phyloP scores from a whole-genome alignment of 139 green algal species.

The Diplosphaera chodatii region DNA sequence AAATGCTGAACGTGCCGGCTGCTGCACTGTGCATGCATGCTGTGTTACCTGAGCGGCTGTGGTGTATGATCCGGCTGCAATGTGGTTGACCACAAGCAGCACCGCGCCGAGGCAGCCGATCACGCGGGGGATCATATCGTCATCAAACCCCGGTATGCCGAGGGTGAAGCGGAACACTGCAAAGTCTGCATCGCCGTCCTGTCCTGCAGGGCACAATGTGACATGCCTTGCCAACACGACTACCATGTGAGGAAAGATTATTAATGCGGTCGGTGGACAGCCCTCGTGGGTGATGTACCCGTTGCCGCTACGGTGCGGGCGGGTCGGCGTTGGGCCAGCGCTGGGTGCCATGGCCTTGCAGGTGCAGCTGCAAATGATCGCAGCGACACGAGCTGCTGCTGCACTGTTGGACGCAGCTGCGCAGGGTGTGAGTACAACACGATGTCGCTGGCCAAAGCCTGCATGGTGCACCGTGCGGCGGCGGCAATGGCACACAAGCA shows the following conservation, averaged over 20 bases:
- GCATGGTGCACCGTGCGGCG: too few relatives aligned
- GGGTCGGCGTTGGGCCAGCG: too few relatives aligned
- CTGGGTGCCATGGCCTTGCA: neutral
- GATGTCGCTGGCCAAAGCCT: neutral
- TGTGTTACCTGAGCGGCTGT: slow-evolving; percentile 11
- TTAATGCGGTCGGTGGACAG: too few relatives aligned
- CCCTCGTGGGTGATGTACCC: too few relatives aligned
- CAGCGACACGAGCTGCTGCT: neutral
- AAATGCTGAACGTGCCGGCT: neutral
- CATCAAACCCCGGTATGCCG: slow-evolving; percentile 82
- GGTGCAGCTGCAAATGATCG: neutral
- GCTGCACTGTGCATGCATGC: neutral
- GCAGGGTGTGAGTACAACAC: neutral
- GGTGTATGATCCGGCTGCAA: slow-evolving; percentile 17
- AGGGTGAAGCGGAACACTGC: slow-evolving; percentile 88
- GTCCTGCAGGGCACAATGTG: too few relatives aligned
- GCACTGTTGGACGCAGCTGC: neutral
- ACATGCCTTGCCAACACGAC: too few relatives aligned
- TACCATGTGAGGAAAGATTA: too few relatives aligned
- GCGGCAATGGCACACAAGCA: too few relatives aligned
- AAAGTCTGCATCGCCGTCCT: slow-evolving; percentile 38
- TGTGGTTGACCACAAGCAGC: slow-evolving; percentile 66
- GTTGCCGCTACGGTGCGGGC: too few relatives aligned
- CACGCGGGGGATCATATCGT: slow-evolving; percentile 68
- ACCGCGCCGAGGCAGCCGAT: slow-evolving; percentile 48